Conservation (phyloP, 345 rosid species). For the Hirschfeldia incana region DNA sequence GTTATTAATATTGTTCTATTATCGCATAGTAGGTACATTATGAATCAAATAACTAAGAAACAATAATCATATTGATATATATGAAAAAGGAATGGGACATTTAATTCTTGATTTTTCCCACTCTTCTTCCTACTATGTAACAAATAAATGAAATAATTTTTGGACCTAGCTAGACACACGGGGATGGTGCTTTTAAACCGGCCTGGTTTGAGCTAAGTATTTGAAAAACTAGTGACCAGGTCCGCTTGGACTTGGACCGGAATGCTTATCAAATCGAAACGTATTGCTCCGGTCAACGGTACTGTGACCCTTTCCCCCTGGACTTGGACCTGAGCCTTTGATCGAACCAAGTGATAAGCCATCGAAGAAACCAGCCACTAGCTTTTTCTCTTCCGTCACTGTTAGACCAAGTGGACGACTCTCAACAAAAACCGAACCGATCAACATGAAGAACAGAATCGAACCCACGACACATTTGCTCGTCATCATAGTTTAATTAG, state of each 20-base stretch:
- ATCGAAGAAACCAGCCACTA: conserved; percentile 41
- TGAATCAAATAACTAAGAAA: background rate
- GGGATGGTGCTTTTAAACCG: background rate
- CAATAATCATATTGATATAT: background rate
- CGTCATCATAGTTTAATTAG: conserved; percentile 30
- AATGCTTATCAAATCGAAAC: conserved; percentile 39
- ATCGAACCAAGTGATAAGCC: conserved; percentile 49
- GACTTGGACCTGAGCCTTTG: conserved; percentile 55
- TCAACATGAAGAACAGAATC: conserved; percentile 29
- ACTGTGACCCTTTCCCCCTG: conserved; percentile 48
- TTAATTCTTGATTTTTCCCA: background rate
- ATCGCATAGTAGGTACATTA: background rate
- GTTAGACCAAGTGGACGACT: conserved; percentile 44
- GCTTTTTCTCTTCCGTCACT: conserved; percentile 17
- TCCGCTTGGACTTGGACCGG: conserved; percentile 48
- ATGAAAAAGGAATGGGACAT: background rate
- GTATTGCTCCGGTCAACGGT: conserved; percentile 13
- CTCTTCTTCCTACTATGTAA: background rate
- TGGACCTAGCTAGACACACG: background rate
- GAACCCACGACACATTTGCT: conserved; percentile 20
- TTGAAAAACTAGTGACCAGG: conserved; percentile 37
- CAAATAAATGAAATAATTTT: conserved; percentile 11
- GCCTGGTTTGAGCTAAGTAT: conserved; percentile 4
- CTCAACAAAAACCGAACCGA: conserved; percentile 31
- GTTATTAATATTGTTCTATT: background rate